These are phyloP conservation scores for Trichosporon asahii DNA, from an alignment of 1,284 basidiomycete species.

Conservation along the genomic window DNA sequence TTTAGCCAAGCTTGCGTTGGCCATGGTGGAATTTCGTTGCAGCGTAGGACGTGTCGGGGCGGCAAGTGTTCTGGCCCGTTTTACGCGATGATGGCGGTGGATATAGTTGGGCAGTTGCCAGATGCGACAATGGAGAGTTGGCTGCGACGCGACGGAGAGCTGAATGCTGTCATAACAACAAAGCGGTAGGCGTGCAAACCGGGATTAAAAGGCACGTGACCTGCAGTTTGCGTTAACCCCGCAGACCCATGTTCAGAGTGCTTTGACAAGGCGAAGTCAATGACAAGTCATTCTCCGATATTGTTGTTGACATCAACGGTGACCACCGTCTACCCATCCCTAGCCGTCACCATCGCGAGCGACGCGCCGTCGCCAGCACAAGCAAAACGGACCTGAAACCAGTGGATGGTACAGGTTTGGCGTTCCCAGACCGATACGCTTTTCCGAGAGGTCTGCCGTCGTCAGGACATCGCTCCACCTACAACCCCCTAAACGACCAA, in stretches of 20 bases:
- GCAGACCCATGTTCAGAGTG: background rate
- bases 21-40: conserved; percentile 2
- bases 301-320: conserved; percentile 9
- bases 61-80: too few relatives aligned
- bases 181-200: background rate
- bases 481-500: background rate
- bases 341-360: conserved; percentile 3
- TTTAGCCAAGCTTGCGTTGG: conserved; percentile 16
- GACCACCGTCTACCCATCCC: background rate
- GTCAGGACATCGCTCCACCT: conserved; percentile 12
- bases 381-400: background rate
- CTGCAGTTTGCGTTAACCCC: background rate
- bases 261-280: conserved; percentile 7
- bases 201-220: background rate
- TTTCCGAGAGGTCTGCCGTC: background rate
- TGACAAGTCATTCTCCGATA: conserved; percentile 16
- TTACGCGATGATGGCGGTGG: background rate
- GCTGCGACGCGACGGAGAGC: background rate
- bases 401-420: background rate
- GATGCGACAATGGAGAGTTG: background rate
- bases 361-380: background rate
- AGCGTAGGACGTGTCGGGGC: too few relatives aligned
- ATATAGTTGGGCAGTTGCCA: background rate
- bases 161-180: conserved; percentile 5
- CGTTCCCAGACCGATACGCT: background rate